phyloP scores from a whole-genome alignment of 768 basidiomycete genomes.

The Scleroderma citrinum region DNA sequence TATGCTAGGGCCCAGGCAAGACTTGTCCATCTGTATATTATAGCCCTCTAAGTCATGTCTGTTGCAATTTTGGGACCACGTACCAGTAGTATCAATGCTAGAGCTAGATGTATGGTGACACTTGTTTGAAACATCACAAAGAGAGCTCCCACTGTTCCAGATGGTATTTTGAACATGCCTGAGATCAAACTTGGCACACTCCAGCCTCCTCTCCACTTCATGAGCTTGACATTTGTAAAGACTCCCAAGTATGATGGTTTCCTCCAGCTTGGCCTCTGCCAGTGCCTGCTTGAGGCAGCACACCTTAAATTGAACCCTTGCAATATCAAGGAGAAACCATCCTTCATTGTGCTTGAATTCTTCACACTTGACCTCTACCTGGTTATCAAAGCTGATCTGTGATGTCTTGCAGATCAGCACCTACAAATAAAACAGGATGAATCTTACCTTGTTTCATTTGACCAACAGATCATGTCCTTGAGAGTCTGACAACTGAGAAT shows the following conservation, averaged over 20 bases:
- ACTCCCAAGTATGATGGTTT: neutral
- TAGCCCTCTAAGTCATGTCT: too few species aligned
- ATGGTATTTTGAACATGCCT: neutral
- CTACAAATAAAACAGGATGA: too few species aligned
- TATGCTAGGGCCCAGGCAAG: too few species aligned
- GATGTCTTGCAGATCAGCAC: too few species aligned
- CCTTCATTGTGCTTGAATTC: neutral
- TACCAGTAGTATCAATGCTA: neutral
- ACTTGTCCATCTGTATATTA: too few species aligned
- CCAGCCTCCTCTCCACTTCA: neutral
- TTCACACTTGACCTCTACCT: slow-evolving; percentile 15
- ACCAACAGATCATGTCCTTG: too few species aligned
- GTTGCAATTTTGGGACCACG: too few species aligned
- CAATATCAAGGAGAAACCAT: neutral
- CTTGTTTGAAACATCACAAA: neutral
- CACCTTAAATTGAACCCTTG: neutral
- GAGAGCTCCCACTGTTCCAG: neutral
- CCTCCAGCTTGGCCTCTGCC: neutral
- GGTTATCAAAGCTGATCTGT: slow-evolving; percentile 4
- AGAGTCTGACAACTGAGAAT: too few species aligned
- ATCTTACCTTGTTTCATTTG: too few species aligned
- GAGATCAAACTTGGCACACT: neutral
- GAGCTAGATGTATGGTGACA: neutral
- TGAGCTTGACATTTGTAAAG: neutral
- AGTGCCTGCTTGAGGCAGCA: neutral